Conservation (phyloP, 106 monocot genomes). For the Phalaenopsis aphrodite region DNA sequence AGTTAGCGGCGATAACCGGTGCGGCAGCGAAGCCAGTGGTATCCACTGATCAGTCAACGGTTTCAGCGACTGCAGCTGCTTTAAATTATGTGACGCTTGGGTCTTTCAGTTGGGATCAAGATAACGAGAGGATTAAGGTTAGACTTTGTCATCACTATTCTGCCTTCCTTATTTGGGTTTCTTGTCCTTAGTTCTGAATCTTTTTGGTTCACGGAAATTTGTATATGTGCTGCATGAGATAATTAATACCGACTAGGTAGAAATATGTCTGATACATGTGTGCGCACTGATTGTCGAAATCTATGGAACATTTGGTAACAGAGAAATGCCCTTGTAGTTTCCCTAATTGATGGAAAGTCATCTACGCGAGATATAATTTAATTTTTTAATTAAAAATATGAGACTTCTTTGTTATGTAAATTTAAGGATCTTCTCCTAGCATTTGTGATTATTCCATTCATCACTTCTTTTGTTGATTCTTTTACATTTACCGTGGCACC, state of each 20-base stretch:
- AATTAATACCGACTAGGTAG: neutral
- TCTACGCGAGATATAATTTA: too few species aligned
- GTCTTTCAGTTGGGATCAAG: conserved; percentile 98
- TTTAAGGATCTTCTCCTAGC: too few species aligned
- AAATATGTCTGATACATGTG: neutral
- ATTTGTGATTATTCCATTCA: too few species aligned
- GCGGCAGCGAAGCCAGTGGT: conserved; percentile 4
- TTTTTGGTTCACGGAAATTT: neutral
- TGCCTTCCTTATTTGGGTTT: neutral
- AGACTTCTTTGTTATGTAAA: too few species aligned
- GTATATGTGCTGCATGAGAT: neutral
- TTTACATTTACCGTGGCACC: too few species aligned
- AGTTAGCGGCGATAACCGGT: conserved; percentile 37
- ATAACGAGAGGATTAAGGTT: conserved; percentile 84
- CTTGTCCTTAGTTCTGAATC: neutral
- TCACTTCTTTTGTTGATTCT: too few species aligned
- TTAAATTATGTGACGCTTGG: conserved; percentile 49
- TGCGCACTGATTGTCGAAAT: neutral
- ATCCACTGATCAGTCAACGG: conserved; percentile 6
- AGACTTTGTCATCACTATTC: neutral
- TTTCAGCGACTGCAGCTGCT: conserved; percentile 1
- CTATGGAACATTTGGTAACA: neutral
- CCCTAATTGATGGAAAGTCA: too few species aligned
- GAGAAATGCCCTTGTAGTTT: too few species aligned
- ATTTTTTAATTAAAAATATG: too few species aligned